A percentile compares a stretch with the other conserved stretches of the same genome.
These are phyloP conservation scores for Pythium coloratum DNA, from an alignment of 352 stramenopile species.

Conservation along the genomic window DNA sequence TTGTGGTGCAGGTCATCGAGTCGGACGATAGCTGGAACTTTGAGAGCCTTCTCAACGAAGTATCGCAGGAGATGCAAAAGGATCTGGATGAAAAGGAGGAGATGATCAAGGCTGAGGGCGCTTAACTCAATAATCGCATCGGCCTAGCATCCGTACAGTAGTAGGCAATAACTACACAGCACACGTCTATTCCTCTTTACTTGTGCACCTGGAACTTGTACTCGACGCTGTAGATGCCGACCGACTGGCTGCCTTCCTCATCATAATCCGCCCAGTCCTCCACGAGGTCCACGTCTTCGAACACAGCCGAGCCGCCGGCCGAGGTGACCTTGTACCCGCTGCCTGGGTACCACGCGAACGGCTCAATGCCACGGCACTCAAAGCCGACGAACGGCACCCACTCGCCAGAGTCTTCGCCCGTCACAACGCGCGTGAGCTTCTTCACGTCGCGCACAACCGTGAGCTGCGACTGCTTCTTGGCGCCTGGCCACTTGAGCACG, in stretches of 20 bases:
- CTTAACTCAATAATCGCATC: constrained; percentile 3
- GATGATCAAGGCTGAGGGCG: constrained; percentile 42
- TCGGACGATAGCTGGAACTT: constrained; percentile 75
- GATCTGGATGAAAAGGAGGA: constrained; percentile 80
- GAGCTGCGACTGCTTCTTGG: constrained; percentile 78
- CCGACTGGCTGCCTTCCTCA: constrained; percentile 71
- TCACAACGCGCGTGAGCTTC: constrained; percentile 71
- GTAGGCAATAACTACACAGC: background rate
- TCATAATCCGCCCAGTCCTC: constrained; percentile 90
- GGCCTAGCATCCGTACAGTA: background rate
- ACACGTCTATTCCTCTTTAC: constrained; percentile 30
- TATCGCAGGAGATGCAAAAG: constrained; percentile 79
- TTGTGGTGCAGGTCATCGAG: constrained; percentile 49
- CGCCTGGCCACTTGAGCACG: constrained; percentile 82
- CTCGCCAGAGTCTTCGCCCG: constrained; percentile 59
- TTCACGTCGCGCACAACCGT: constrained; percentile 87
- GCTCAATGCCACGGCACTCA: constrained; percentile 84
- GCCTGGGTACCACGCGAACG: constrained; percentile 76
- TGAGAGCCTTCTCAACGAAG: constrained; percentile 73
- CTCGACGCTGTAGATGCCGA: constrained; percentile 77
- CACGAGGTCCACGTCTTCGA: constrained; percentile 77
- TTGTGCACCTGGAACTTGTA: constrained; percentile 86
- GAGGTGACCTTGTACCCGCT: constrained; percentile 74
- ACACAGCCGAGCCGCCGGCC: constrained; percentile 54
- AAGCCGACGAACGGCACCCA: constrained; percentile 86